Evolutionary conservation across 1,139 yeast genomes (phyloP).

Genomic region (Zygosaccharomyces pseudobailii): DNA sequence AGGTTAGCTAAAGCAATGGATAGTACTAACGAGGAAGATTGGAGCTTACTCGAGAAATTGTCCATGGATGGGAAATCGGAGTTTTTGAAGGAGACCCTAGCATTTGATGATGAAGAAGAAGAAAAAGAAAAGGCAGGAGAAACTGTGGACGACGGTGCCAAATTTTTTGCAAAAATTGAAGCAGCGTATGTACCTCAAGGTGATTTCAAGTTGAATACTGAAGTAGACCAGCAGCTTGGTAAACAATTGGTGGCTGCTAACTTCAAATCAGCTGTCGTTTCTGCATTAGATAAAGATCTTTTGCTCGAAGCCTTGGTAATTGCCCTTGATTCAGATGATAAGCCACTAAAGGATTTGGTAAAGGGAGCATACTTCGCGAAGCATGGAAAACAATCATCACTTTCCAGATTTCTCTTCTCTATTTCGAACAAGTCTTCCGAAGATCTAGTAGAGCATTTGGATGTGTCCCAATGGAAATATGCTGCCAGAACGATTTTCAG

Average conservation of each 20-base stretch:
- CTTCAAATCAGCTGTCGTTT: conserved; percentile 60
- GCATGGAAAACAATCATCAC: conserved; percentile 45
- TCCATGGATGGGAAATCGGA: conserved; percentile 47
- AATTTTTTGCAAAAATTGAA: conserved; percentile 36
- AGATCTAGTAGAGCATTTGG: conserved; percentile 75
- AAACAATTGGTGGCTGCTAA: conserved; percentile 61
- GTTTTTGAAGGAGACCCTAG: conserved; percentile 35
- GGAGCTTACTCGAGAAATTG: conserved; percentile 66
- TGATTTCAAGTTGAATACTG: conserved; percentile 36
- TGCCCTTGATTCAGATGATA: conserved; percentile 66
- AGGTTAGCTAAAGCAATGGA: conserved; percentile 43
- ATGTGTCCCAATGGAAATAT: conserved; percentile 77
- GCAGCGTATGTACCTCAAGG: conserved; percentile 40
- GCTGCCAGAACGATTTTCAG: conserved; percentile 68
- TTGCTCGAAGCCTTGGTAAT: conserved; percentile 77
- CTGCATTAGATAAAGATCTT: conserved; percentile 59
- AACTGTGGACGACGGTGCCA: conserved; percentile 30
- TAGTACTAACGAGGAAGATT: conserved; percentile 57
- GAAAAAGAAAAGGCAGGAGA: conserved; percentile 13
- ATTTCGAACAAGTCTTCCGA: conserved; percentile 55
- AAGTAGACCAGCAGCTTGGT: conserved; percentile 45
- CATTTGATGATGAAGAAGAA: conserved; percentile 35
- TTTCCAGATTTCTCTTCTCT: conserved; percentile 71
- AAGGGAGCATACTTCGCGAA: conserved; percentile 64
- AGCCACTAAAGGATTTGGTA: conserved; percentile 56